These are phyloP conservation scores for Pontederia crassipes DNA, from an alignment of 176 grass and related monocot genomes.

Conservation along the genomic window DNA sequence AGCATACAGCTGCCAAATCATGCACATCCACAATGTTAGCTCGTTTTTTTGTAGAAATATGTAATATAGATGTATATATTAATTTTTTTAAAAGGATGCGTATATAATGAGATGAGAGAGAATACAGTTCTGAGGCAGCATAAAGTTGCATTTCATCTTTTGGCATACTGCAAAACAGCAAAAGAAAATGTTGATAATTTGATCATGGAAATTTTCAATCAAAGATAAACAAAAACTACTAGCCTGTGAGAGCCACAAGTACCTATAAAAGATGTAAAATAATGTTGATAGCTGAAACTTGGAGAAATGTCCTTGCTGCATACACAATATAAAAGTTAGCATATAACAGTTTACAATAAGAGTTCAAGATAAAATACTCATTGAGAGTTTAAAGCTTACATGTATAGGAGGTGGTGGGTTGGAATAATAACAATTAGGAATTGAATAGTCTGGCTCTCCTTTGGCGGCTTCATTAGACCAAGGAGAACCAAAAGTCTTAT, in stretches of 20 bases:
- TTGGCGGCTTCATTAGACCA: conserved; percentile 77
- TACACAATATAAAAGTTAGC: conserved; percentile 29
- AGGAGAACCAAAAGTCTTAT: conserved; percentile 92
- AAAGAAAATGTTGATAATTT: conserved; percentile 10
- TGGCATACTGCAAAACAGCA: conserved; percentile 63
- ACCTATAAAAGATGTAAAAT: conserved; percentile 99
- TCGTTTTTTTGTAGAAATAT: neutral
- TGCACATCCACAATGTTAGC: neutral
- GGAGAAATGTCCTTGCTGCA: conserved; percentile 64
- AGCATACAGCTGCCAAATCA: neutral
- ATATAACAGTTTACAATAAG: conserved; percentile 17
- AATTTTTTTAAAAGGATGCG: neutral
- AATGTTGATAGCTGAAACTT: conserved; percentile 51
- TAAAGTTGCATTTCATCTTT: conserved; percentile 92
- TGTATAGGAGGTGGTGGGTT: conserved; percentile 53
- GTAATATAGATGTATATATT: too few species aligned
- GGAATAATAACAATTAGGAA: conserved; percentile 63
- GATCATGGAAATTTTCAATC: conserved; percentile 1
- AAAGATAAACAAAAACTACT: neutral
- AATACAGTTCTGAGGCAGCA: conserved; percentile 82
- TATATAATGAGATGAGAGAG: conserved; percentile 19
- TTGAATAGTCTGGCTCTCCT: conserved; percentile 76
- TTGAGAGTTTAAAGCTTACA: conserved; percentile 28
- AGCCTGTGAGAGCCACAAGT: neutral
- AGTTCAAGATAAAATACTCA: neutral